Base-by-base conservation (phyloP, 1,139 yeast species). In the Candida sp. region DNA sequence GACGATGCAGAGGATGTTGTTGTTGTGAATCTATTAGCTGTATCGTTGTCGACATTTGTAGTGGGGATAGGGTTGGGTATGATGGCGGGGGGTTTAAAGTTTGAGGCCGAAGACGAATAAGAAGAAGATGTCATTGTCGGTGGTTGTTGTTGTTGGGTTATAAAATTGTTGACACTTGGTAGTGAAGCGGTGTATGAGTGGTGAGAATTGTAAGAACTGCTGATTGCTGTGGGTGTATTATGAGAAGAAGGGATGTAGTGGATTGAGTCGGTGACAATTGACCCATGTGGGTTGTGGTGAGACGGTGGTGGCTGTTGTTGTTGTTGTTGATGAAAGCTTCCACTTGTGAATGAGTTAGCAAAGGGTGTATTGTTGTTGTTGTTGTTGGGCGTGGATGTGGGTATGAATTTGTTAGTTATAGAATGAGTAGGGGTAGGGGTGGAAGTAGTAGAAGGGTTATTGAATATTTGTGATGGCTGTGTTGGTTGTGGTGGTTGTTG, bases 151-250 rank as follows among this genome's bases (percentile, higher is more conserved):
- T 50, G 42, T 47, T 51, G 59, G 35, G 58, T 47, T 22, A 54
- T 50, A 41, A 56, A 59, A 40, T 58, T 57, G 44, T 57, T 55
- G 38, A 46, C 49, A 44, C 46, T 51, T 52, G 65, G 57, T 50
- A 58, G 55, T 42, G 65, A 55, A 23, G 78, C 75, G 7, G 77
- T 73, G 54, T 75, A 77, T 34, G 78, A 71, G 55, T 70, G 72
- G 55, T 69, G 69, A 9, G 80, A 75, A 9, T 76, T 66, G 61
- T 80, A 80, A 4, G 84, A 79, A 9, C 77, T 69, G 54, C 81
- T 74, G 17, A 83, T 77, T 44, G 74, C 81, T 43, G 79, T 79
- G 5, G 87, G 88, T 2, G 86, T 80, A 61, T 82, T 80, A 61
- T 82, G 86, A 47, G 77, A 69, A 22, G 76, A 66, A 8, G 81